Percentiles rank a stretch among this genome's conserved stretches.
Conservation (phyloP, 2,329 filamentous ascomycete genomes). For the Pseudocercospora cruenta region DNA sequence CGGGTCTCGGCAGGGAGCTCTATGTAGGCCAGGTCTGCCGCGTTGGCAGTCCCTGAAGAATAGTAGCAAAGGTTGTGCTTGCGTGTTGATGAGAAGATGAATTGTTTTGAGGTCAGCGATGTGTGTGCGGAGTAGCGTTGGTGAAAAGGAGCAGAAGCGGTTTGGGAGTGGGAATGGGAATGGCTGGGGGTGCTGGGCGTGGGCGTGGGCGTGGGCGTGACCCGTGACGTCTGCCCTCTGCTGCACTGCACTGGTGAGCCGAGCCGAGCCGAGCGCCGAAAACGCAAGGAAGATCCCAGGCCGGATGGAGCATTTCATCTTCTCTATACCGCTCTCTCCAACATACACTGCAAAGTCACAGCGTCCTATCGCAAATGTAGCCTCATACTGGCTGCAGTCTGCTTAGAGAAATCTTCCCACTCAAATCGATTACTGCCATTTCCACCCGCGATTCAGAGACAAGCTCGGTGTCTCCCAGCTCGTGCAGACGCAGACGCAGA, state of each 20-base stretch:
- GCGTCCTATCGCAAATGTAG: neutral
- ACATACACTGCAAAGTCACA: neutral
- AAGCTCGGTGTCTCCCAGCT: slow-evolving; percentile 1
- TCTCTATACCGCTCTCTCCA: neutral
- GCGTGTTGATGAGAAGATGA: neutral
- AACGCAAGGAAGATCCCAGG: too few species aligned
- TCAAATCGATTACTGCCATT: too few species aligned
- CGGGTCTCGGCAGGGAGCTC: neutral
- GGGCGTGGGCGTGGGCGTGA: too few species aligned
- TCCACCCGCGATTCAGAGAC: neutral
- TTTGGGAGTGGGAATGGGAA: too few species aligned
- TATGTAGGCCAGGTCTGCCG: neutral
- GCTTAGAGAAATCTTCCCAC: neutral
- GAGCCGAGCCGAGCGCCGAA: too few species aligned
- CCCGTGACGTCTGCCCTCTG: too few species aligned
- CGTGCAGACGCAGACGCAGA: neutral
- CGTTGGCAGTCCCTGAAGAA: neutral
- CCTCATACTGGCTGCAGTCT: neutral
- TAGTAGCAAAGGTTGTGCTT: neutral
- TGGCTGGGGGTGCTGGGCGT: too few species aligned
- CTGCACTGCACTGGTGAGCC: too few species aligned
- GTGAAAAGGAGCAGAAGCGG: too few species aligned
- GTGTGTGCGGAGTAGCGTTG: too few species aligned
- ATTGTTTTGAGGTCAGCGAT: too few species aligned
- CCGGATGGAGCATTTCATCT: neutral